A percentile compares a stretch with the other conserved stretches of the same genome.
Evolutionary conservation across 345 rosid genomes (phyloP).

Genomic region (Aquilaria malaccensis): DNA sequence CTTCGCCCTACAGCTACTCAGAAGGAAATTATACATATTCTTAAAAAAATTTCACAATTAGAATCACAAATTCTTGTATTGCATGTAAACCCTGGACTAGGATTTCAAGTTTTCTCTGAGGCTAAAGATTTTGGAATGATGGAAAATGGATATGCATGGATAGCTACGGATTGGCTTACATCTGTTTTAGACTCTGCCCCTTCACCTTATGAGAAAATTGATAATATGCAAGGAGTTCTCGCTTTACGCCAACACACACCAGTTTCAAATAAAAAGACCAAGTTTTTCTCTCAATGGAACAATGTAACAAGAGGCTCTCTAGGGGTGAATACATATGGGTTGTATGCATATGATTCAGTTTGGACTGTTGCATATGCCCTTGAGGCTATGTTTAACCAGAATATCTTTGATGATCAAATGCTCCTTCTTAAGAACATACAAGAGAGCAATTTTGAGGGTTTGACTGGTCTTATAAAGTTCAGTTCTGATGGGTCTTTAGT

Average conservation of each 20-base stretch:
- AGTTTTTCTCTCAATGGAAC: conserved; percentile 42
- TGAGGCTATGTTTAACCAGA: conserved; percentile 43
- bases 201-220: conserved; percentile 19
- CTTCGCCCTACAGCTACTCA: conserved; percentile 37
- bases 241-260: conserved; percentile 69
- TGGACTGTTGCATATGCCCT: conserved; percentile 68
- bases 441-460: conserved; percentile 67
- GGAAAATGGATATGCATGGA: conserved; percentile 63
- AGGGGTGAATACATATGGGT: conserved; percentile 53
- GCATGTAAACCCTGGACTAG: conserved; percentile 66
- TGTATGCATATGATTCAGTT: conserved; percentile 82
- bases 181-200: conserved; percentile 58
- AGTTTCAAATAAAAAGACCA: conserved; percentile 36
- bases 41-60: conserved; percentile 39
- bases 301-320: conserved; percentile 35
- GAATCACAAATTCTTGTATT: conserved; percentile 76
- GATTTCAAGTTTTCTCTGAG: conserved; percentile 42
- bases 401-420: conserved; percentile 52
- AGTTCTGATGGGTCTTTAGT: conserved; percentile 37
- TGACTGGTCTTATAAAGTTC: conserved; percentile 59
- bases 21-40: conserved; percentile 26
- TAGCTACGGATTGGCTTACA: conserved; percentile 91
- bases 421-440: conserved; percentile 36
- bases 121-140: conserved; percentile 70
- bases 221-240: conserved; percentile 52